These are phyloP conservation scores for Solanum sitiens DNA, from an alignment of 257 asterid species.

Conservation along the genomic window DNA sequence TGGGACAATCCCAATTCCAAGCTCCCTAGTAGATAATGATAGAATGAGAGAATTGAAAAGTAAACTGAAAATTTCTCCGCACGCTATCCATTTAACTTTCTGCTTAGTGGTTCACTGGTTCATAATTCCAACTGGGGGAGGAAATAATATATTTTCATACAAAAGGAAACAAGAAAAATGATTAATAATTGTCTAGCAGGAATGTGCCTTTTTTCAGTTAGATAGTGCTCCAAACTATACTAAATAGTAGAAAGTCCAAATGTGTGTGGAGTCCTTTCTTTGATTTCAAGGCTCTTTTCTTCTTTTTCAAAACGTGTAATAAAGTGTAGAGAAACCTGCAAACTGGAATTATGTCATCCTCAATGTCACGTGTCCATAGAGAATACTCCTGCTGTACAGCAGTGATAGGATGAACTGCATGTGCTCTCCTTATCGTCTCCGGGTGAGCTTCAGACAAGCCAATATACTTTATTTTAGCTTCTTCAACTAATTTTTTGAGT, in stretches of 20 bases:
- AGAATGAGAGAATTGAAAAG: neutral
- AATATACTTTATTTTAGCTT: too few relatives aligned
- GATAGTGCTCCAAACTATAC: neutral
- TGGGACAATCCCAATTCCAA: conserved; percentile 57
- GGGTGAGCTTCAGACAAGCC: too few relatives aligned
- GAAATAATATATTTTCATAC: too few relatives aligned
- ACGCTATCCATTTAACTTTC: neutral
- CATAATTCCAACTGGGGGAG: too few relatives aligned
- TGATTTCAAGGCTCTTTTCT: neutral
- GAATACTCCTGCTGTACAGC: too few relatives aligned
- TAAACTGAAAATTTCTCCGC: neutral
- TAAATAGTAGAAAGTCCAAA: neutral
- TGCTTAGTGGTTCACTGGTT: neutral
- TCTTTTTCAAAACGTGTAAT: neutral
- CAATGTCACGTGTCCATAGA: too few relatives aligned
- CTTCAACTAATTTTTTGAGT: neutral
- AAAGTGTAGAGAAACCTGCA: neutral
- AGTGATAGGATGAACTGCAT: too few relatives aligned
- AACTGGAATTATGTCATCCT: too few relatives aligned
- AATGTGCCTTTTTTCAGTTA: neutral
- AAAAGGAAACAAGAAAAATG: too few relatives aligned
- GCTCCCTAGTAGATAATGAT: conserved; percentile 26
- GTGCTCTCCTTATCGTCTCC: too few relatives aligned
- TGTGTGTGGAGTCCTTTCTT: neutral
- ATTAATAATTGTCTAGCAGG: neutral